Evolutionary conservation across 1,284 basidiomycete genomes (phyloP).

Genomic region (Clitocybe nebularis): DNA sequence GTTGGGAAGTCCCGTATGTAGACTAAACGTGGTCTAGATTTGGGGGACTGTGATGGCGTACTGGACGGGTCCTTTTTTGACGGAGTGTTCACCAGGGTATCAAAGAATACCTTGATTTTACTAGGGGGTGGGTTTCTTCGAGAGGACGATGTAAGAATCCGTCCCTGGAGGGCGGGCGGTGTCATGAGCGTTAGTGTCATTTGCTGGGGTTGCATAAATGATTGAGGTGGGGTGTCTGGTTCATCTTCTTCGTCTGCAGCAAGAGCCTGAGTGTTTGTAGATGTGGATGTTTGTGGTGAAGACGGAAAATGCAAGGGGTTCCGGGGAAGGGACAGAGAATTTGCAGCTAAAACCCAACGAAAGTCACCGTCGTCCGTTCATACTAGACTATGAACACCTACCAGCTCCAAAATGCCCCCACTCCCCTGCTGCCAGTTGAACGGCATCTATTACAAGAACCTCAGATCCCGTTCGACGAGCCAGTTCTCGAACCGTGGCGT

Average conservation of each 20-base stretch:
- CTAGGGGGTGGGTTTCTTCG: slow-evolving; percentile 42
- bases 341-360: slow-evolving; percentile 35
- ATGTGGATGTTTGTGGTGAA: slow-evolving; percentile 21
- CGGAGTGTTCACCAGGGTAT: slow-evolving; percentile 65
- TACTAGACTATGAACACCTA: slow-evolving; percentile 24
- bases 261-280: slow-evolving; percentile 21
- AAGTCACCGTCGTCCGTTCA: not conserved
- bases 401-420: slow-evolving; percentile 75
- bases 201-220: slow-evolving; percentile 35
- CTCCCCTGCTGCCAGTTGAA: slow-evolving; percentile 79
- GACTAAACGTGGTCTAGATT: slow-evolving; percentile 64
- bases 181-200: slow-evolving; percentile 62
- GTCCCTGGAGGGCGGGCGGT: slow-evolving; percentile 39
- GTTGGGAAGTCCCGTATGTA: slow-evolving; percentile 80
- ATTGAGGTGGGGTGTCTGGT: slow-evolving; percentile 26
- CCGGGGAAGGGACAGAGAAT: slow-evolving; percentile 58
- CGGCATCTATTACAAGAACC: slow-evolving; percentile 75
- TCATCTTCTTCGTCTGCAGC: slow-evolving; percentile 52
- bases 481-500: slow-evolving; percentile 73
- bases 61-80: slow-evolving; percentile 31
- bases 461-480: slow-evolving; percentile 72
- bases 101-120: slow-evolving; percentile 68
- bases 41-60: slow-evolving; percentile 20
- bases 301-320: slow-evolving; percentile 69
- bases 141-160: slow-evolving; percentile 38